phyloP scores from a whole-genome alignment of 176 grass and related monocot genomes.

The Oryza longistaminata region DNA sequence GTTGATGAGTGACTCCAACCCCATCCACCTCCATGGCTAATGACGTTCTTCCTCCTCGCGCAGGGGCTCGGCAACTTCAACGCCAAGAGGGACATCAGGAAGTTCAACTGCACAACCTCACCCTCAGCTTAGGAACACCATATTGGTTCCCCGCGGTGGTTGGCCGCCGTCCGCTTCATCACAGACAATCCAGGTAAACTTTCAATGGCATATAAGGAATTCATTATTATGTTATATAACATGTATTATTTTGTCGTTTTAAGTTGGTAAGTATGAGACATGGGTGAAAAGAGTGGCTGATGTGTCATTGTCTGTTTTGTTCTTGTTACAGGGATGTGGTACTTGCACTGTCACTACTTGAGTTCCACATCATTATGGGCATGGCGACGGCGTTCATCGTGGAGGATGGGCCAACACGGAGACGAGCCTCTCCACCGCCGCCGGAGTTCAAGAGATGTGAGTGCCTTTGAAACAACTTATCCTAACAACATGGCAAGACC shows the following conservation, averaged over 20 bases:
- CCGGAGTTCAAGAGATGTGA: neutral
- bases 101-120: slow-evolving; percentile 60
- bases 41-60: slow-evolving; percentile 43
- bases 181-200: slow-evolving; percentile 50
- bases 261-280: neutral
- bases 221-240: no score
- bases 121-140: slow-evolving; percentile 44
- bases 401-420: slow-evolving; percentile 24
- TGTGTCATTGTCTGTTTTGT: neutral
- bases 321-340: slow-evolving; percentile 26
- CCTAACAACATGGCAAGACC: no score
- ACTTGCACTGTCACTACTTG: slow-evolving; percentile 42
- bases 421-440: slow-evolving; percentile 24
- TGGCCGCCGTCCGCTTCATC: slow-evolving; percentile 47
- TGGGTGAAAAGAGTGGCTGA: neutral
- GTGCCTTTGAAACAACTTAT: no score
- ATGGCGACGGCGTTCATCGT: slow-evolving; percentile 37
- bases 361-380: slow-evolving; percentile 28
- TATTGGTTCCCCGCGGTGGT: slow-evolving; percentile 43
- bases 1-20: slow-evolving; percentile 57
- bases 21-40: slow-evolving; percentile 71
- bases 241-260: neutral
- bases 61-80: slow-evolving; percentile 56
- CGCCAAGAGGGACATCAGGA: slow-evolving; percentile 39
- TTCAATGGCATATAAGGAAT: neutral